These are phyloP conservation scores for Xylariaceae sp. DNA, from an alignment of 2,329 filamentous ascomycete species.

Conservation along the genomic window DNA sequence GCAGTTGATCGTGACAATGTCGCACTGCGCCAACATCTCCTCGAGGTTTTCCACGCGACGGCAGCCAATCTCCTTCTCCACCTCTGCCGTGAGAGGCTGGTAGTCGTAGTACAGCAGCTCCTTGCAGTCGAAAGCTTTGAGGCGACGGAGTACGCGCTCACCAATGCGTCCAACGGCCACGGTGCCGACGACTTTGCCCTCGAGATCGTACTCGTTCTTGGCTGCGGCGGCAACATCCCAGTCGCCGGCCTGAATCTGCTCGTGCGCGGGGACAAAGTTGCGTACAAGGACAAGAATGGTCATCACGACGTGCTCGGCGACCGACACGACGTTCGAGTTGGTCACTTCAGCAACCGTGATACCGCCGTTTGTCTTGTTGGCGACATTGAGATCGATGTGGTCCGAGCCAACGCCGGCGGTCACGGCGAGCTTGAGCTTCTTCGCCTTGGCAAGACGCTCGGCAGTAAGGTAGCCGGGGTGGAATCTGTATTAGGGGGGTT, in stretches of 20 bases:
- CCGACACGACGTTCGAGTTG: conserved; percentile 95
- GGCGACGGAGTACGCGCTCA: conserved; percentile 90
- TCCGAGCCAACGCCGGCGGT: conserved; percentile 98
- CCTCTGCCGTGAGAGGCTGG: conserved; percentile 81
- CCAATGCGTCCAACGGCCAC: conserved; percentile 97
- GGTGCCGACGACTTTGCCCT: conserved; percentile 95
- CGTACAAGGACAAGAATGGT: conserved; percentile 93
- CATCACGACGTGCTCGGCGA: conserved; percentile 99
- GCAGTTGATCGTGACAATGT: conserved; percentile 99
- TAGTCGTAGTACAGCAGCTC: conserved; percentile 99
- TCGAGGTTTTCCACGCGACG: conserved; percentile 82
- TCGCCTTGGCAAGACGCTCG: conserved; percentile 93
- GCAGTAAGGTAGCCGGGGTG: conserved; percentile 96
- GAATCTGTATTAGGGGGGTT: conserved; percentile 56
- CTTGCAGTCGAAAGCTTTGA: conserved; percentile 99
- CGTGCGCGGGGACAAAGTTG: conserved; percentile 97
- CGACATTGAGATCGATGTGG: conserved; percentile 93
- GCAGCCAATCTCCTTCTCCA: conserved; percentile 93
- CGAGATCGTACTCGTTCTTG: conserved; percentile 97
- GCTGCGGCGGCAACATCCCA: conserved; percentile 95
- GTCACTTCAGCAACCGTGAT: conserved; percentile 97
- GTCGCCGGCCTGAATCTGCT: conserved; percentile 81
- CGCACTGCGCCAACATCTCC: conserved; percentile 90
- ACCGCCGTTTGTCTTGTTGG: conserved; percentile 97
- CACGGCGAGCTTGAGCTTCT: conserved; percentile 96